A percentile compares a stretch with the other conserved stretches of the same genome.
Conservation (phyloP, 768 basidiomycete genomes). For the Galerina marginata region DNA sequence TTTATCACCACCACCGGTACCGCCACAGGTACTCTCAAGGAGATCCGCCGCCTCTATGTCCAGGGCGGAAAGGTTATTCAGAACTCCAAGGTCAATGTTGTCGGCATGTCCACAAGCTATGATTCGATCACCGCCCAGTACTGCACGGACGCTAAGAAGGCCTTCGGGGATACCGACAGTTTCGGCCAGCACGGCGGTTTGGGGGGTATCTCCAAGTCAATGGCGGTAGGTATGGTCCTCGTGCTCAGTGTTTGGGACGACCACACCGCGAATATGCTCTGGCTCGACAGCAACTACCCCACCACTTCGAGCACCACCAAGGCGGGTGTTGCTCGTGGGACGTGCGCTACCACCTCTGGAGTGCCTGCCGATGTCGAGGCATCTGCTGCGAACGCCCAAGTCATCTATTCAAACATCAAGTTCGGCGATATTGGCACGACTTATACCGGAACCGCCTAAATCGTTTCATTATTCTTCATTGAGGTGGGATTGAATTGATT, state of each 20-base stretch:
- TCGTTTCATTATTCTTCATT: neutral
- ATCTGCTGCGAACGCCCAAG: neutral
- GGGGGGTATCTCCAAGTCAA: neutral
- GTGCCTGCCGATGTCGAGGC: neutral
- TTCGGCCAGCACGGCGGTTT: neutral
- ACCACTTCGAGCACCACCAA: neutral
- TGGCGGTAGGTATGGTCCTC: conserved; percentile 6
- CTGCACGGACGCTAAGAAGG: neutral
- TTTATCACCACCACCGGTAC: conserved; percentile 8
- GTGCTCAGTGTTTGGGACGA: conserved; percentile 6
- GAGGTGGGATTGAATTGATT: conserved; percentile 3
- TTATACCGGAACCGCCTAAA: conserved; percentile 25
- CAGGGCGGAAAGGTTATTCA: neutral
- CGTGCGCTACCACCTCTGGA: conserved; percentile 5
- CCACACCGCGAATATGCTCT: conserved; percentile 6
- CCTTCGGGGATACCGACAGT: neutral
- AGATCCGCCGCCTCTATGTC: neutral
- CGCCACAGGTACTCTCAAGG: neutral
- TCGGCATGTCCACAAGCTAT: neutral
- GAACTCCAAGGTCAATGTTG: conserved; percentile 7
- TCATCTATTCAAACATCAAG: conserved; percentile 4
- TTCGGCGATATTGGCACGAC: conserved; percentile 35
- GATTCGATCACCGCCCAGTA: neutral
- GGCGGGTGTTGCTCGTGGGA: conserved; percentile 5
- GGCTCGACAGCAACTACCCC: conserved; percentile 8